phyloP scores from a whole-genome alignment of 352 stramenopile genomes.

The Globisporangium abappressorium region DNA sequence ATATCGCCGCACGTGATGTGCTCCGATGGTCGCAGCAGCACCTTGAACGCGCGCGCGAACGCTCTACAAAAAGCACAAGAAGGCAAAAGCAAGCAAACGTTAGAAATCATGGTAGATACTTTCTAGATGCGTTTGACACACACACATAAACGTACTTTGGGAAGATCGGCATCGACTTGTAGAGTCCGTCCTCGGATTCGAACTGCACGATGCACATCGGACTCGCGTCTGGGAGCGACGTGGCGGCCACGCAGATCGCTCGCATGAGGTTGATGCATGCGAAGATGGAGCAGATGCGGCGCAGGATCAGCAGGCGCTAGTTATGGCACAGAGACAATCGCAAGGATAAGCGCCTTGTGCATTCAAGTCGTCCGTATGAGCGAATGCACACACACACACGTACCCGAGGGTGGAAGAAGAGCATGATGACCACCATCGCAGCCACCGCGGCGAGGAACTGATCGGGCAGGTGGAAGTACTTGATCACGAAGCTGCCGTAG shows the following conservation, averaged over 20 bases:
- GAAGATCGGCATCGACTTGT: conserved; percentile 87
- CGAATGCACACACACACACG: conserved; percentile 11
- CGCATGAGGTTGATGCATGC: conserved; percentile 86
- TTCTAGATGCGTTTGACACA: not conserved
- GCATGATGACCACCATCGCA: conserved; percentile 58
- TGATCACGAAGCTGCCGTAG: conserved; percentile 80
- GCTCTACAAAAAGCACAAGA: conserved; percentile 33
- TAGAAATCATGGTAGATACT: not conserved
- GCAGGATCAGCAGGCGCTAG: conserved; percentile 78
- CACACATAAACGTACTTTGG: conserved; percentile 53
- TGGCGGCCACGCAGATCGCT: conserved; percentile 83
- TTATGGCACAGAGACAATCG: conserved; percentile 1
- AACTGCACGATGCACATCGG: conserved; percentile 88
- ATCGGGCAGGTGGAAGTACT: conserved; percentile 84
- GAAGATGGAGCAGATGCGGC: conserved; percentile 82
- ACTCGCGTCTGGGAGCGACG: conserved; percentile 81
- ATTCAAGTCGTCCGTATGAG: not conserved
- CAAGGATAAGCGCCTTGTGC: not conserved
- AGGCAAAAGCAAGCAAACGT: not conserved
- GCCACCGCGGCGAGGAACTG: conserved; percentile 77
- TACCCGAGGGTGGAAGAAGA: conserved; percentile 79
- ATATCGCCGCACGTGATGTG: conserved; percentile 89
- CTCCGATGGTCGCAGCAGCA: conserved; percentile 77
- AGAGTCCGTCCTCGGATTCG: conserved; percentile 48
- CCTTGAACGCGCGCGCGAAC: conserved; percentile 77